phyloP scores from a whole-genome alignment of 352 stramenopile species.

The Phytophthora pinifolia region DNA sequence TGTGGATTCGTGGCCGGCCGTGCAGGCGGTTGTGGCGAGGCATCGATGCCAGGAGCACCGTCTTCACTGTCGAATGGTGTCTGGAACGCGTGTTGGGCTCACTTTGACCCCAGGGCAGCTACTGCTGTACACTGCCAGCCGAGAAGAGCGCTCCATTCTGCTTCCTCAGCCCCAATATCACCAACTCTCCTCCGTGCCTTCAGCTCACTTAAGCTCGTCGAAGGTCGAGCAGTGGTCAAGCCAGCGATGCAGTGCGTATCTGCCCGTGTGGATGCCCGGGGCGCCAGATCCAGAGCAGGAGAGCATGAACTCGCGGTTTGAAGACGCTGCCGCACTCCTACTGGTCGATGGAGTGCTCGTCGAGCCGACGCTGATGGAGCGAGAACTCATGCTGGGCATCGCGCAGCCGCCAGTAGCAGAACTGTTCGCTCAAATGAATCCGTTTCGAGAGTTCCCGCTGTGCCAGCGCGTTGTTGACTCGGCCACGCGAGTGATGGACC shows the following conservation, averaged over 20 bases:
- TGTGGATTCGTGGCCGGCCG: slow-evolving; percentile 37
- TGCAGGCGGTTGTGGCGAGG: slow-evolving; percentile 29
- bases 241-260: slow-evolving; percentile 54
- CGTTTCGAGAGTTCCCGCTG: slow-evolving; percentile 39
- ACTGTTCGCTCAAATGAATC: slow-evolving; percentile 37
- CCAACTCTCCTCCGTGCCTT: slow-evolving; percentile 12
- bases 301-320: slow-evolving; percentile 54
- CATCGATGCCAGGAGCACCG: slow-evolving; percentile 50
- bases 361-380: slow-evolving; percentile 62
- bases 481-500: slow-evolving; percentile 42
- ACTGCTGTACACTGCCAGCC: slow-evolving; percentile 29
- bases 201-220: slow-evolving; percentile 19
- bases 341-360: slow-evolving; percentile 54
- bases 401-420: slow-evolving; percentile 23
- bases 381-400: slow-evolving; percentile 49
- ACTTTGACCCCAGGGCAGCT: slow-evolving; percentile 43
- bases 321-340: slow-evolving; percentile 54
- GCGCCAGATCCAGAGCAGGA: slow-evolving; percentile 51
- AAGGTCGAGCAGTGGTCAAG: slow-evolving; percentile 41
- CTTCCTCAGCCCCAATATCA: slow-evolving; percentile 28
- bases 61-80: slow-evolving; percentile 47
- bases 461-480: slow-evolving; percentile 40
- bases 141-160: slow-evolving; percentile 27
- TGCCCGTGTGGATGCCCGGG: slow-evolving; percentile 65
- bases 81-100: slow-evolving; percentile 41